These are phyloP conservation scores for Capsella rubella DNA, from an alignment of 441 rosid species.

Conservation along the genomic window DNA sequence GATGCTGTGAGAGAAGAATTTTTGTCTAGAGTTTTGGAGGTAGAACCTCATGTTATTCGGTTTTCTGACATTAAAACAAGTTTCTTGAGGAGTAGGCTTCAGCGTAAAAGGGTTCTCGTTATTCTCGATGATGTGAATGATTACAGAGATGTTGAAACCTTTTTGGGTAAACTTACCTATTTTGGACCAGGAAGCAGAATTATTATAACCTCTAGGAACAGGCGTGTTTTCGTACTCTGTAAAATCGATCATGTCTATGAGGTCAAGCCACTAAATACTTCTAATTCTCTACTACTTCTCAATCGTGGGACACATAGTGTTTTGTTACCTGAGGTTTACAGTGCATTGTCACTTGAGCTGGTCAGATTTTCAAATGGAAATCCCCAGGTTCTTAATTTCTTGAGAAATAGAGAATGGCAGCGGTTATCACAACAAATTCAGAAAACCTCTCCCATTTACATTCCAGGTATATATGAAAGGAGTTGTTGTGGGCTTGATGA, in stretches of 20 bases:
- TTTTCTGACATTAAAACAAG: constrained; percentile 14
- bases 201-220: constrained; percentile 49
- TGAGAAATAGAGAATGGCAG: not conserved
- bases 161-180: constrained; percentile 10
- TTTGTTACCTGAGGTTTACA: not conserved
- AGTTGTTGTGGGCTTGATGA: constrained; percentile 48
- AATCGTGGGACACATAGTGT: not conserved
- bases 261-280: constrained; percentile 32
- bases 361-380: constrained; percentile 41
- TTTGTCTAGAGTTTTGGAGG: constrained; percentile 32
- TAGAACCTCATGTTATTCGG: not conserved
- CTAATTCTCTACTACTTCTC: constrained; percentile 5
- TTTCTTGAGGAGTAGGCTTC: constrained; percentile 35
- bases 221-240: constrained; percentile 25
- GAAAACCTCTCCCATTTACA: not conserved
- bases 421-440: not conserved
- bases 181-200: constrained; percentile 51
- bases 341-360: constrained; percentile 8
- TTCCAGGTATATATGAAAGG: constrained; percentile 33
- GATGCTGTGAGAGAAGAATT: constrained; percentile 40
- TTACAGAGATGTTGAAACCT: constrained; percentile 33
- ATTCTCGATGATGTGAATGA: constrained; percentile 47
- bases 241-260: constrained; percentile 27
- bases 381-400: constrained; percentile 35
- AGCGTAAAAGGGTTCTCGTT: constrained; percentile 34